phyloP scores from a whole-genome alignment of 2,329 filamentous ascomycete species.

The Neophaeococcomyces mojaviensis region DNA sequence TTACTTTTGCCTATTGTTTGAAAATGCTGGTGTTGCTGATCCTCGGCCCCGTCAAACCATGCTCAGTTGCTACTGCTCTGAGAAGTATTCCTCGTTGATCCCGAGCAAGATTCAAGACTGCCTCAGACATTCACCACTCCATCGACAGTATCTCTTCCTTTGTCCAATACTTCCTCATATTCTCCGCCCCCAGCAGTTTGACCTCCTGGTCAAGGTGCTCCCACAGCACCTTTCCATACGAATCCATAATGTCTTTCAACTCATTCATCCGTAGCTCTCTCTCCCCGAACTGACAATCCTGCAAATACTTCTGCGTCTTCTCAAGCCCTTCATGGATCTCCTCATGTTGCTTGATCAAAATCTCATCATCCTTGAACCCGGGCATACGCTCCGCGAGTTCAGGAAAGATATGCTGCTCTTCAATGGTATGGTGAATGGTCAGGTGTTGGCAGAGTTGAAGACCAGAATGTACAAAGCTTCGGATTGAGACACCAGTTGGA shows the following conservation, averaged over 20 bases:
- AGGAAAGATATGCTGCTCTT: slow-evolving; percentile 76
- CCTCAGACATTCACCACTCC: slow-evolving; percentile 42
- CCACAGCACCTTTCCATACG: slow-evolving; percentile 73
- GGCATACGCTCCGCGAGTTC: slow-evolving; percentile 69
- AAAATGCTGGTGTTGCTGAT: too few species aligned
- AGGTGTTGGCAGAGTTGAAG: slow-evolving; percentile 65
- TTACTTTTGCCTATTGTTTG: too few species aligned
- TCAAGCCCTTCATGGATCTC: slow-evolving; percentile 73
- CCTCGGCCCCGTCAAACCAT: too few species aligned
- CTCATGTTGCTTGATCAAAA: slow-evolving; percentile 65
- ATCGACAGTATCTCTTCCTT: slow-evolving; percentile 64
- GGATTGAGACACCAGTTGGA: slow-evolving; percentile 57
- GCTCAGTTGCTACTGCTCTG: too few species aligned
- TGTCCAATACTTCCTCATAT: slow-evolving; percentile 79
- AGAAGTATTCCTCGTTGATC: too few species aligned
- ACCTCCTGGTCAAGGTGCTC: slow-evolving; percentile 81
- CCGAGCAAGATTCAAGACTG: too few species aligned
- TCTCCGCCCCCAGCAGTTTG: slow-evolving; percentile 67
- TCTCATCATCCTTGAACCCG: slow-evolving; percentile 52
- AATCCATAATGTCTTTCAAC: slow-evolving; percentile 65
- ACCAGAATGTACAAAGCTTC: slow-evolving; percentile 60
- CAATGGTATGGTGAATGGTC: slow-evolving; percentile 71
- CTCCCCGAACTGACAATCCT: slow-evolving; percentile 56
- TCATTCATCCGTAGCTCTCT: slow-evolving; percentile 48
- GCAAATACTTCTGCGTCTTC: slow-evolving; percentile 57